Evolutionary conservation across 768 basidiomycete species (phyloP), one percentile per base, ranked within the genome.

Genomic region (Auricularia sp.): DNA sequence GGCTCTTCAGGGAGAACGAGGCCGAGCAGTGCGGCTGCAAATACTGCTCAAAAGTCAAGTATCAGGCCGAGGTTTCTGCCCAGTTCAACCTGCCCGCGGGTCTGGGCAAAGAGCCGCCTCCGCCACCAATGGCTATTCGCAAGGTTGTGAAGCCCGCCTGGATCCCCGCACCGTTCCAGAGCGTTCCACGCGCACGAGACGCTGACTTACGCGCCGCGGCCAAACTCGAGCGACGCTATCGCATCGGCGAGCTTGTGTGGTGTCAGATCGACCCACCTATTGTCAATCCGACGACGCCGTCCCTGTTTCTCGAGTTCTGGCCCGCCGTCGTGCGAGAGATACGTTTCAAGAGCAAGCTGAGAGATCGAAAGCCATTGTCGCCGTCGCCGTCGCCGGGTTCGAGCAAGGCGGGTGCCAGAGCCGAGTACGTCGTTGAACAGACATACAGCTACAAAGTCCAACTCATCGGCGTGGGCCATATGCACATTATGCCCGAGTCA

Each of bases 171-270:
- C 81, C 81, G 3, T 79, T 80, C 60, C 76, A 80, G 60, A 74
- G 77, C 3, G 82, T 87, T 75, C 73, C 83, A 6, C 81, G 80
- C 16, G 87, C 91, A 67, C 81, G 88, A 23, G 83, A 83, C 63
- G 74, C 77, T 23, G 88, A 92, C 70, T 74, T 91, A 23, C 78
- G 87, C 12, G 86, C 84, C 0, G 76, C 86, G 7, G 75, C 80
- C 69, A 74, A 78, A 60, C 71, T 84, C 33, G 80, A 79, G 62
- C 78, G 87, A 63, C 85, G 81, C 82, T 87, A 82, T 70, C 81
- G 91, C 66, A 79, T 82, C 14, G 84, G 83, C 39, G 91, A 91
- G 73, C 71, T 90, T 42, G 76, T 91, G 10, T 91, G 89, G 87
- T 87, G 84, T 63, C 78, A 79, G 10, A 74, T 91, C 36, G 72